Evolutionary conservation across 768 basidiomycete species (phyloP), one percentile per base, ranked within the genome.

Genomic region (Multifurca ochricompacta): DNA sequence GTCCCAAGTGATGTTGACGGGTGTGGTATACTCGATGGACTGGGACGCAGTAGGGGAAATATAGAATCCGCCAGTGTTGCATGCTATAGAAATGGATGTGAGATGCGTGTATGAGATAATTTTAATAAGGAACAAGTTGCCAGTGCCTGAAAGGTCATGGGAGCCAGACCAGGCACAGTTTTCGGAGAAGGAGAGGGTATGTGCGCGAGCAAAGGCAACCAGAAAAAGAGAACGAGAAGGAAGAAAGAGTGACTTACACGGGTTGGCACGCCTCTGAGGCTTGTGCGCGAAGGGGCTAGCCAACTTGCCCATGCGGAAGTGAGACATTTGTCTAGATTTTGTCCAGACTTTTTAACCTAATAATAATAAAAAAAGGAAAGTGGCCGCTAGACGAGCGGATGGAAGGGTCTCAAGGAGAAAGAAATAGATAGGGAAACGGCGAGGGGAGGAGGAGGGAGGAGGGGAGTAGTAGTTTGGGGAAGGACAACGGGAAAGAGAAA

Each of bases 1-100:
- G 64, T 87, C 75, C 88, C 88, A 90, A 41, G 74, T 61, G 57
- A 90, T 76, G 46, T 73, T 70, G 59, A 90, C 62, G 2, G 81
- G 72, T 10, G 73, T 54, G 9, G 74, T 67, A 1, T 75, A 71
- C 58, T 79, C 69, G 45, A 87, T 56, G 10, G 68, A 66, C 37
- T 73, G 66, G 8, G 75, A 76, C 18, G 72, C 69, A 3, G 74
- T 67, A 0, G 87, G 87, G 6, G 72, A 65, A 34, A 66, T 74
- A 71, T 86, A 86, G 64, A 89, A 80, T 0, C 77, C 78, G 36
- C 84, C 84, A 2, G 73, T 76, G 1, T 64, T 40, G 65, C 85
- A 87, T 28, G 67, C 78, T 79, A 11, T 10, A 41, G 30, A 39
- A 25, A 8, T 1, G n/a, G n/a, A 27, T 16, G 31, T 35, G 10